Evolutionary conservation across 345 rosid genomes (phyloP), one percentile per base, ranked within the genome.

Genomic region (Physaria fendleri): DNA sequence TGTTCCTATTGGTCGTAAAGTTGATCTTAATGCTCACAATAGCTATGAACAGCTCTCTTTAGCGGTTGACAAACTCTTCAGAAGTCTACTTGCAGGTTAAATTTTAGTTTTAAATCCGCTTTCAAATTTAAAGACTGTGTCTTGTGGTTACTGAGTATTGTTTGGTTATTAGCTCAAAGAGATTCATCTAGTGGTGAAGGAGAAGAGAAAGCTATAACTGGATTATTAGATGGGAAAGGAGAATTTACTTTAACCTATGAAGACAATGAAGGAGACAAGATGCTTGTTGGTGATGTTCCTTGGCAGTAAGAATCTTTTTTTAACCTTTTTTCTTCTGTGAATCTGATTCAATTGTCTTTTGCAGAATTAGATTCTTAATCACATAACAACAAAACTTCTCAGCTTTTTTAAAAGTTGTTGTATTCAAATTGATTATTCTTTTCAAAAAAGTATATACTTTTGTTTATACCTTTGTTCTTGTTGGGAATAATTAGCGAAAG

Each of bases 281-380:
- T 94, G 96, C 99, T 94, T 62, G 97, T 84, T 75, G 99, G 97
- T 61, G 99, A 94, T 94, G 99, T 90, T 77, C 99, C 99, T 20
- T 94, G 99, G 99, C 81, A 77, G 99, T 94, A 85, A 84, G 96
- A 82, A 70, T 78, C 78, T 62, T 67, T 57, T 65, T 59, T n/a
- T n/a, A n/a, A n/a, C 54, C 1, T 2, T 16, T 67, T 25, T n/a
- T 69, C 24, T 52, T 29, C 18, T 63, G 42, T 47, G 71, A 44
- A 75, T 79, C 78, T 65, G 58, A 53, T 79, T 68, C 84, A 52
- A n/a, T n/a, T n/a, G 64, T 77, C 39, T 60, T 67, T 52, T 50
- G 16, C 59, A 62, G 69, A 47, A 62, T 62, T 33, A 55, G 57
- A 69, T 69, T 69, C 69, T 47, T 39, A 44, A 25, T 52, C 65